Base-by-base conservation (phyloP, 176 grass and related monocot species). In the Typha latifolia region DNA sequence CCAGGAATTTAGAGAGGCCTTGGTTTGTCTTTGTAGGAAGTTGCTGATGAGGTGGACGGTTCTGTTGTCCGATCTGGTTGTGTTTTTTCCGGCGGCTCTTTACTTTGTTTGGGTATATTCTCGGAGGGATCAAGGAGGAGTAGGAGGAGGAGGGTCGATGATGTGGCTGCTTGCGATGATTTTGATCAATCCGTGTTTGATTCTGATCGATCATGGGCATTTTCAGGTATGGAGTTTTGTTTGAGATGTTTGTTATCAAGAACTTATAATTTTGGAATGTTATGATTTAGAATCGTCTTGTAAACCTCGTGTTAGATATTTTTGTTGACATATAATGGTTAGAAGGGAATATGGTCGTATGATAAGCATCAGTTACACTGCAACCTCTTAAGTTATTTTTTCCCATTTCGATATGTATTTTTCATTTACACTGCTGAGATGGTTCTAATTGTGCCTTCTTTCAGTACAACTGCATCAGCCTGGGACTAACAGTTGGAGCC, bases 381-480 rank as follows among this genome's bases (percentile, higher is more conserved):
- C 34, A 8, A 37, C 34, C 7, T 6, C 34, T 37, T 37, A 6
- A 34, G 32, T 34, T 34, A 3, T 6, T 6, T 37, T 5, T 37
- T 37, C 4, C 0, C 7, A 37, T 37, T 37, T 37, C 34, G 16
- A 16, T 1, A 14, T 57, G 52, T 18, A 57, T 20, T 8, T 57
- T 18, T 57, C 34, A 6, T 37, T 21, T 21, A 18, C 52, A 21
- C 16, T 5, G 10, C 20, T 57, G 5, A 56, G 57, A 20, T 55
- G 23, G 55, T 15, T 32, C 66, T n/a, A 22, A 12, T 22, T 13
- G 12, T 63, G 3, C 4, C 14, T 52, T 69, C 47, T 75, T 72
- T 47, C 78, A 97, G 88, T 97, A 84, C 70, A 97, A 97, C 53
- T 92, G 93, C 83, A 92, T 97, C 19, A 92, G 93, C 68, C 84